phyloP scores from a whole-genome alignment of 176 grass and related monocot genomes.

The Oryza brachyantha region DNA sequence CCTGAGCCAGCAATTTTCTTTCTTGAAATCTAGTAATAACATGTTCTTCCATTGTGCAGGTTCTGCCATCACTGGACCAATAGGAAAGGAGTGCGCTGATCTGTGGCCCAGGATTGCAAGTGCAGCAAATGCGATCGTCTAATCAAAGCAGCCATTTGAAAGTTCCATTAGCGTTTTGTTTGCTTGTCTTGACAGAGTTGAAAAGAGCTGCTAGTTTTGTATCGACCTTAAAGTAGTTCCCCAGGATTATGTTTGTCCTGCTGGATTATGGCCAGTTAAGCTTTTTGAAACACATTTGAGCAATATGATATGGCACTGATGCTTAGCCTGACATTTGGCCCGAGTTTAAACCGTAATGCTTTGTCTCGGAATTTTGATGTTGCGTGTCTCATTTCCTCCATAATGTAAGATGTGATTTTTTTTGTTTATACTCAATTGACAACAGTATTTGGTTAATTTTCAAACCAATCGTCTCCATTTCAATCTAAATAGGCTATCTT shows the following conservation, averaged over 20 bases:
- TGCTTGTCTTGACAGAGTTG: not conserved
- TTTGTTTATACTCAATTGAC: no score
- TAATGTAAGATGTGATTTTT: no score
- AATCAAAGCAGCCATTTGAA: slow-evolving; percentile 6
- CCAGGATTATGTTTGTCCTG: slow-evolving; percentile 20
- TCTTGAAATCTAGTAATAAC: not conserved
- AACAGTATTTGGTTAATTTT: no score
- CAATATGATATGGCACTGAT: not conserved
- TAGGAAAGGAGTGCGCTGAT: slow-evolving; percentile 91
- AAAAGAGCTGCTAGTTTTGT: not conserved
- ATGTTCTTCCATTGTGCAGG: slow-evolving; percentile 20
- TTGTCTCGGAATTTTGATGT: not conserved
- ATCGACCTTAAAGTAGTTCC: not conserved
- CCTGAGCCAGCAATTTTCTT: not conserved
- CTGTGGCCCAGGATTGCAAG: slow-evolving; percentile 92
- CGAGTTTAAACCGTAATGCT: not conserved
- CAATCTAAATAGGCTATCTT: not conserved
- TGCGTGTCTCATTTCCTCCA: not conserved
- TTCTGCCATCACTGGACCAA: slow-evolving; percentile 90
- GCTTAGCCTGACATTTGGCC: not conserved
- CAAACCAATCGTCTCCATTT: not conserved
- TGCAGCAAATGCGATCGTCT: slow-evolving; percentile 82
- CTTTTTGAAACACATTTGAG: slow-evolving; percentile 1
- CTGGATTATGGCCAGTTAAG: not conserved
- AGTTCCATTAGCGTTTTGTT: slow-evolving; percentile 17